Evolutionary conservation across 306 rosid genomes (phyloP), one percentile per base, ranked within the genome.

Genomic region (Trifolium fragiferum): DNA sequence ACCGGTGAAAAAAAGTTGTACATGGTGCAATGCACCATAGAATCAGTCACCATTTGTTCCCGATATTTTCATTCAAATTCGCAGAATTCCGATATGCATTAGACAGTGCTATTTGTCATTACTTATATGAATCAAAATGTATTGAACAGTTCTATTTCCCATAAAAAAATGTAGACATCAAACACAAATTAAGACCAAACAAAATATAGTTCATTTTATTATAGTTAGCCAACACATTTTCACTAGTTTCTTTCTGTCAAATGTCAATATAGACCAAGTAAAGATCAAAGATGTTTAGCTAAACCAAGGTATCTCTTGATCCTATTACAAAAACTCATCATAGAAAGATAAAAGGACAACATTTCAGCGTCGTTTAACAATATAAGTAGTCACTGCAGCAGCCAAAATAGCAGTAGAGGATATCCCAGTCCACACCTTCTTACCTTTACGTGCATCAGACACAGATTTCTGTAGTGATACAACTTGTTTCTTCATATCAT

Each of bases 341-440:
- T n/a, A 68, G 41, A 79, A 79, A 73, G 63, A 10, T 27, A 77
- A 74, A 72, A 15, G 62, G 75, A 59, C 11, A 68, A 59, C 51
- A n/a, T 2, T 74, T 91, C 79, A 89, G 86, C 85, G 94, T 4
- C 84, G 86, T 84, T 76, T 91, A 21, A 95, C 84, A 73, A 77
- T 87, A 79, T 90, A 87, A 3, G 93, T 87, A 75, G 88, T 79
- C 4, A 92, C 73, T 0, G 80, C 95, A 21, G 93, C 96, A 35
- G 87, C 96, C 38, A 92, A 25, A 51, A 89, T 41, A 35, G 96
- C 82, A 38, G 92, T 80, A 18, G 96, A 25, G 27, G 27, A 25
- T 66, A 92, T 63, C 55, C 79, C 35, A 43, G 93, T 78, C 92
- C 87, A 92, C 10, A 94, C 79, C 55, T 77, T 82, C 81, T 82